Percentiles rank a stretch among this genome's conserved stretches.
Conservation (phyloP, 2,329 filamentous ascomycete genomes). For the Diaporthe citrichinensis region DNA sequence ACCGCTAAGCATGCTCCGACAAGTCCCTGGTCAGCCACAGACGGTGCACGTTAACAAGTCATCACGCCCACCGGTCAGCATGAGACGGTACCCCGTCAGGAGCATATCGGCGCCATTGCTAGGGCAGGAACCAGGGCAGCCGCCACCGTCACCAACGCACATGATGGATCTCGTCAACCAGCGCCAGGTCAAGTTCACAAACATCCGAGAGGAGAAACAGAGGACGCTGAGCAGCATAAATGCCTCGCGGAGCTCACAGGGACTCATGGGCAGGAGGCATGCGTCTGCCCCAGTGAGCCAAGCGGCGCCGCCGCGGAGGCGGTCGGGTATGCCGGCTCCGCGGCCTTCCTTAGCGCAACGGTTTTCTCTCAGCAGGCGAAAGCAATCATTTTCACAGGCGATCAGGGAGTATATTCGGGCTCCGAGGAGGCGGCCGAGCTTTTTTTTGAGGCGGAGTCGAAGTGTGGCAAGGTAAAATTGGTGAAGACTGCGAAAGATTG, state of each 20-base stretch:
- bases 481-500: not conserved
- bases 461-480: not conserved
- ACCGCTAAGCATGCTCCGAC: not conserved
- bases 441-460: not conserved
- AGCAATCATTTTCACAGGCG: not conserved
- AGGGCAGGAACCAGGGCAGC: not conserved
- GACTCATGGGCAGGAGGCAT: constrained; percentile 1
- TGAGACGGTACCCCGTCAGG: not conserved
- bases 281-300: not conserved
- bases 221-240: not conserved
- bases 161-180: constrained; percentile 25
- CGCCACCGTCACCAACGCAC: not conserved
- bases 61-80: constrained; percentile 8
- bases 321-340: not conserved
- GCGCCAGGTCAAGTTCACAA: not conserved
- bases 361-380: not conserved
- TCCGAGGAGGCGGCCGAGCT: not conserved
- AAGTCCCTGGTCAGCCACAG: not conserved
- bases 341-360: not conserved
- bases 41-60: not conserved
- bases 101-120: not conserved
- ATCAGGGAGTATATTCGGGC: not conserved
- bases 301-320: not conserved
- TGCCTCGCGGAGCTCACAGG: not conserved
- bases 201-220: constrained; percentile 10